Conservation (phyloP, 345 rosid genomes). For the Dimocarpus longan region DNA sequence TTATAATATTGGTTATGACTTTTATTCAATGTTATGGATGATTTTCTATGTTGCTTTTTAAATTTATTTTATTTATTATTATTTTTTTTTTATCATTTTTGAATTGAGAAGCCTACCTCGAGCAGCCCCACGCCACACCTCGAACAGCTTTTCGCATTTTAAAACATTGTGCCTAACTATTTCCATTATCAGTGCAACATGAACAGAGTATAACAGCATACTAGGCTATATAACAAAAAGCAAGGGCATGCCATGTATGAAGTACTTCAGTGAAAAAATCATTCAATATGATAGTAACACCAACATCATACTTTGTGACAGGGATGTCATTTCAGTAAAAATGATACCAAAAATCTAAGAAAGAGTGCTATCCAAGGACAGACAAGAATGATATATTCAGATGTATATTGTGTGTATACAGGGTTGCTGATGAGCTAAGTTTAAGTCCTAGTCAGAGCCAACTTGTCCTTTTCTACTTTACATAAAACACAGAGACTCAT, state of each 20-base stretch:
- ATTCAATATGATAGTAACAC: background rate
- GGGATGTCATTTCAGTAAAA: background rate
- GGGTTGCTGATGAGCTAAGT: background rate
- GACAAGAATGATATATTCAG: background rate
- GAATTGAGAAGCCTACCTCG: no score
- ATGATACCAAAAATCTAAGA: no score
- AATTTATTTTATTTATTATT: no score
- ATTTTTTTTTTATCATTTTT: no score
- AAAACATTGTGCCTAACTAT: no score
- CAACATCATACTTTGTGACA: background rate
- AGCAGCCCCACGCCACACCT: no score
- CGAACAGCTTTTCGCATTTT: no score
- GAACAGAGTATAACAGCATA: background rate
- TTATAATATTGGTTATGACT: no score
- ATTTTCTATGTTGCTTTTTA: no score
- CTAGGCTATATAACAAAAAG: background rate
- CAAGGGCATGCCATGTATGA: background rate
- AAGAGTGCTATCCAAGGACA: no score
- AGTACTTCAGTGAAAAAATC: background rate
- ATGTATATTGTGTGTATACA: background rate
- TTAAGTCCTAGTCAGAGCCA: background rate
- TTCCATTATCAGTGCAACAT: background rate
- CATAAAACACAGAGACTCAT: constrained; percentile 1
- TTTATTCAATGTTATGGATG: no score
- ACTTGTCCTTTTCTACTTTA: background rate